Conservation (phyloP, 2,329 filamentous ascomycete genomes). For the Diaporthe helianthi region DNA sequence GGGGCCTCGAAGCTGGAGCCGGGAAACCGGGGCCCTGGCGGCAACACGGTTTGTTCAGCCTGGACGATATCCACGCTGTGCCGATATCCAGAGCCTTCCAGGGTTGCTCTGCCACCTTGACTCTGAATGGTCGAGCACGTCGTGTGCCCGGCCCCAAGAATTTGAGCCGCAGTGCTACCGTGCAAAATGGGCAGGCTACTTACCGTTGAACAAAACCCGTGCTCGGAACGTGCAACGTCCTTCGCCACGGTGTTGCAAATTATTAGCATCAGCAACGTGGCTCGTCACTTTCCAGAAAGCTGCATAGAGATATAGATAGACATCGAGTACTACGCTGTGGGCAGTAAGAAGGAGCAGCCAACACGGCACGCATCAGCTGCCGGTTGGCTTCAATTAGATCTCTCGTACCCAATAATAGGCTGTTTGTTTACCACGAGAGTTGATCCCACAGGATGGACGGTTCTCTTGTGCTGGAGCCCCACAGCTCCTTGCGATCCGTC, state of each 20-base stretch:
- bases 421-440: constrained; percentile 3
- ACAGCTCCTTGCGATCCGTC: constrained; percentile 15
- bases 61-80: neutral
- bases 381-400: constrained; percentile 5
- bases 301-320: constrained; percentile 23
- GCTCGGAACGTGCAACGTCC: neutral
- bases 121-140: constrained; percentile 7
- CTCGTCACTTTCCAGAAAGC: neutral
- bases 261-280: neutral
- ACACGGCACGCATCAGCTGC: neutral
- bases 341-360: neutral
- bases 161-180: constrained; percentile 18
- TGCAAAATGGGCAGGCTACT: neutral
- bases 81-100: constrained; percentile 21
- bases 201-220: neutral
- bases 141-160: neutral
- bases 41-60: neutral
- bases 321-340: neutral
- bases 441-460: constrained; percentile 19
- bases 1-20: constrained; percentile 1
- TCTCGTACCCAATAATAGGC: constrained; percentile 5
- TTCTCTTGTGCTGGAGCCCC: constrained; percentile 24
- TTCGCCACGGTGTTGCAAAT: neutral
- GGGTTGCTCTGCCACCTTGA: neutral
- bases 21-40: constrained; percentile 8